A percentile compares a stretch with the other conserved stretches of the same genome.
Conservation (phyloP, 495 filamentous ascomycete genomes). For the Cairneyella variabilis region DNA sequence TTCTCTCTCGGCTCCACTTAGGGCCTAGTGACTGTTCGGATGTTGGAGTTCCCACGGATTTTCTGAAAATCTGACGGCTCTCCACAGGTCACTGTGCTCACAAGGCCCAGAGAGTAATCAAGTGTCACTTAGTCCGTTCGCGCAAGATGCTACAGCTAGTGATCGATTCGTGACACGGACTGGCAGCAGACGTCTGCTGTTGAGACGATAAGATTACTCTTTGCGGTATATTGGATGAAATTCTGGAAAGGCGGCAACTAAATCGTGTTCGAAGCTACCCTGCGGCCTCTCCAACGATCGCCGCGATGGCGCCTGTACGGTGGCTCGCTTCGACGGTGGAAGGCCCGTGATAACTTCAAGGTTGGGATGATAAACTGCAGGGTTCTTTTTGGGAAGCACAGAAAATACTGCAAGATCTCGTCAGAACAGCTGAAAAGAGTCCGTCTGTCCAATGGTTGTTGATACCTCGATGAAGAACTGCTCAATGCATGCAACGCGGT, state of each 20-base stretch:
- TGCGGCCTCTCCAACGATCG: conserved; percentile 22
- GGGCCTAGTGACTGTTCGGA: not conserved
- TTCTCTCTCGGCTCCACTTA: not conserved
- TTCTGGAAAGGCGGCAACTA: conserved; percentile 22
- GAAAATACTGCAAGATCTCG: conserved; percentile 10
- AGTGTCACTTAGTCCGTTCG: conserved; percentile 4
- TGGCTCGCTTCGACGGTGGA: conserved; percentile 22
- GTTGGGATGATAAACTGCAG: conserved; percentile 24
- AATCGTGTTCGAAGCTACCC: conserved; percentile 6
- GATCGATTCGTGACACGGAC: conserved; percentile 8
- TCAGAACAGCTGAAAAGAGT: conserved; percentile 5
- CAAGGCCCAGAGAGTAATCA: not conserved
- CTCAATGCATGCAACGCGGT: not conserved
- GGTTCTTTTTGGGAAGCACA: conserved; percentile 12
- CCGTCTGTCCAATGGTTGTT: not conserved
- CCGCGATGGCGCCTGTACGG: conserved; percentile 23
- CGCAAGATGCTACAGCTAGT: conserved; percentile 1
- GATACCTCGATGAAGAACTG: not conserved
- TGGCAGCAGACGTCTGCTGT: conserved; percentile 1
- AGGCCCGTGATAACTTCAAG: conserved; percentile 24
- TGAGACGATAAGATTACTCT: conserved; percentile 18
- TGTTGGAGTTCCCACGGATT: not conserved
- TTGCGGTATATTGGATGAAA: conserved; percentile 23
- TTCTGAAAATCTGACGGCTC: not conserved
- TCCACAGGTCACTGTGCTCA: not conserved